Base-by-base conservation (phyloP, 1,284 basidiomycete genomes). In the Gymnopus androsaceus region DNA sequence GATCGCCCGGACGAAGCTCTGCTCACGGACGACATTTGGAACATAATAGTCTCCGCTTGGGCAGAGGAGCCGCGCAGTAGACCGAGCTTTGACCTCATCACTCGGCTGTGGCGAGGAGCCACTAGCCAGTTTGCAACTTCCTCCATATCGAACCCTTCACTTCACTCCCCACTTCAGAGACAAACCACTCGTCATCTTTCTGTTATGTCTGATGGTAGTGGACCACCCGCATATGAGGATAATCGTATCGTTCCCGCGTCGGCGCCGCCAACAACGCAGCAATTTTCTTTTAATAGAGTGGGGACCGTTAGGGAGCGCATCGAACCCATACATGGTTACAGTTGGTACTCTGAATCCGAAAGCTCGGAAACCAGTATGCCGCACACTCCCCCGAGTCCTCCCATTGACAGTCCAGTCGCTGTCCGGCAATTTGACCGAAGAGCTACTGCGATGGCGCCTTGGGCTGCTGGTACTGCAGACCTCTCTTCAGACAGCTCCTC, bases 21-120 rank as follows among this genome's bases (percentile, higher is more conserved):
- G 17, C 36, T 68, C 12, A 63, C 62, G 4, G 62, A 64, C 38
- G 50, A 59, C 31, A 59, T 63, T 2, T 68, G 67, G 67, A 61
- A 59, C 4, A 56, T 67, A 9, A 59, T 68, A 34, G 66, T 66
- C 51, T 64, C 64, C 41, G 61, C 65, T 5, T 68, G 67, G 67
- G 59, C 65, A 49, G 49, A 56, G 14, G 63, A 64, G 30, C 59
- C 64, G 7, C 57, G 64, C 4, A 46, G 63, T 19, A 59, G 66
- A n/a, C 66, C 66, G 12, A 67, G 56, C 11, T 67, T 67, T 51
- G 62, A 65, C 54, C 62, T 64, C 45, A 57, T 63, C 25, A 28
- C 59, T 15, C 44, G 56, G 19, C 30, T 63, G 4, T 61, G 59
- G 59, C 56, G 56, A 30, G 51, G 21, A 2, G 27, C 19, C n/a